Conservation (phyloP, 2,329 filamentous ascomycete genomes). For the Xylariaceae sp. region DNA sequence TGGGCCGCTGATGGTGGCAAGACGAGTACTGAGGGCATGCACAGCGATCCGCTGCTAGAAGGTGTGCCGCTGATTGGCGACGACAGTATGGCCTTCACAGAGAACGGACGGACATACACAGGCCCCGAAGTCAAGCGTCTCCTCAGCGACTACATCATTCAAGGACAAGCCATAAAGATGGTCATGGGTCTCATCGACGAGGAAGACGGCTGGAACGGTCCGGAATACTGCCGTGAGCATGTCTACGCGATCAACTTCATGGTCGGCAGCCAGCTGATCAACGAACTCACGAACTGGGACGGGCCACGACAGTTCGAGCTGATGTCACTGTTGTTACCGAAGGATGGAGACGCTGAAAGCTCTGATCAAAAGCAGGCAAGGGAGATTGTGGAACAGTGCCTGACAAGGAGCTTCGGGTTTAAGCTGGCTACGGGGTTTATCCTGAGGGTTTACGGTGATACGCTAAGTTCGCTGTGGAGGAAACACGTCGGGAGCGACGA, state of each 20-base stretch:
- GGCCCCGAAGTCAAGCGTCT: not conserved
- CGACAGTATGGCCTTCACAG: not conserved
- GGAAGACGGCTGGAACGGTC: not conserved
- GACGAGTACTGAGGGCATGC: not conserved
- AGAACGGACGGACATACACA: not conserved
- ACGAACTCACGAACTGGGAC: not conserved
- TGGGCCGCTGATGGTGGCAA: not conserved
- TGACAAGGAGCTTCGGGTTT: not conserved
- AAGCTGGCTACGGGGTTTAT: not conserved
- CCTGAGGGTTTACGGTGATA: not conserved
- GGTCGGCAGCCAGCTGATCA: not conserved
- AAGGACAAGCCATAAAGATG: not conserved
- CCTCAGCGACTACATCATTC: not conserved
- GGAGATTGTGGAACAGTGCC: not conserved
- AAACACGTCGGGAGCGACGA: not conserved
- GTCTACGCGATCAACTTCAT: slow-evolving; percentile 1
- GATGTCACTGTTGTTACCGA: not conserved
- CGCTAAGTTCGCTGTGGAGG: not conserved
- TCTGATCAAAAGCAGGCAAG: not conserved
- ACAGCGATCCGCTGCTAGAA: not conserved
- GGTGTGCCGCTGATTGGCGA: not conserved
- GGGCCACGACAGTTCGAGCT: not conserved
- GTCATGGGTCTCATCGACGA: not conserved
- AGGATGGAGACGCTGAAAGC: not conserved
- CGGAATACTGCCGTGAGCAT: not conserved